Evolutionary conservation across 176 grass and related monocot genomes (phyloP).

Genomic region (Cenchrus americanus): DNA sequence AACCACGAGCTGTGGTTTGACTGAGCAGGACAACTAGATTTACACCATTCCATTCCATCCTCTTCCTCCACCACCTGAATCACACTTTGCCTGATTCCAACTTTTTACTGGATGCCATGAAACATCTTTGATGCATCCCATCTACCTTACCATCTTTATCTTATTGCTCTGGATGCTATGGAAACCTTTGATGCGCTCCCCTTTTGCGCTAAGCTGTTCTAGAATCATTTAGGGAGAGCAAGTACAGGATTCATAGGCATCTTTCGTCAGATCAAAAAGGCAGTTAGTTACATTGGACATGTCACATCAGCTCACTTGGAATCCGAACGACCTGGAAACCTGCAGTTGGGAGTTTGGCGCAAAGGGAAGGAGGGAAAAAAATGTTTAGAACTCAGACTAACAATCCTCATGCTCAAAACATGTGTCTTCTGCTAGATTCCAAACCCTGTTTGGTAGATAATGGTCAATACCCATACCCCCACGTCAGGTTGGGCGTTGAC

Average conservation of each 20-base stretch:
- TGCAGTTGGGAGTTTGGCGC: not conserved
- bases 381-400: not conserved
- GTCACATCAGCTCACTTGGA: not conserved
- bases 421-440: constrained; percentile 11
- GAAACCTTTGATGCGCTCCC: not conserved
- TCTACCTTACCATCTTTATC: not conserved
- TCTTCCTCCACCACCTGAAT: not conserved
- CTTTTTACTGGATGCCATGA: constrained; percentile 10
- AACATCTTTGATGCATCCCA: not conserved
- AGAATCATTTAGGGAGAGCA: not conserved
- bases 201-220: not conserved
- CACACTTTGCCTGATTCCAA: not conserved
- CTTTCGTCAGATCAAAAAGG: not conserved
- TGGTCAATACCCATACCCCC: constrained; percentile 1
- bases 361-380: too few species aligned
- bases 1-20: constrained; percentile 27
- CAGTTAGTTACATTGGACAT: not conserved
- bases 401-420: constrained; percentile 39
- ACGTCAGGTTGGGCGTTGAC: constrained; percentile 8
- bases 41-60: constrained; percentile 9
- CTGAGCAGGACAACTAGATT: not conserved
- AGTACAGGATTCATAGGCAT: not conserved
- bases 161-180: not conserved
- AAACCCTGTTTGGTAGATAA: constrained; percentile 25
- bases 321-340: not conserved